Evolutionary conservation across 2,329 filamentous ascomycete genomes (phyloP).

Genomic region (Sclerotinia sclerotiorum): DNA sequence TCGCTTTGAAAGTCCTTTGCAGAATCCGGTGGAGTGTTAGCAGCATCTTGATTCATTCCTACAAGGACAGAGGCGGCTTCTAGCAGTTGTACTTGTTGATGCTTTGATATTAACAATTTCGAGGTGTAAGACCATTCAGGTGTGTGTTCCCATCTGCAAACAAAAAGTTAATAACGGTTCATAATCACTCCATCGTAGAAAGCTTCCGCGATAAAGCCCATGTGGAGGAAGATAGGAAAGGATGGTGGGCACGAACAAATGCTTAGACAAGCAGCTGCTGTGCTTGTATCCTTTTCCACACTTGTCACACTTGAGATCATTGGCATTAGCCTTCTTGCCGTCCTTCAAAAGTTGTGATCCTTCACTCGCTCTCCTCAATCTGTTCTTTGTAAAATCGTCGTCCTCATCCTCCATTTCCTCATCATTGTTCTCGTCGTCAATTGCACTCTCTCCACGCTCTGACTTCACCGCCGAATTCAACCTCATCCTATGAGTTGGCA

Average conservation of each 20-base stretch:
- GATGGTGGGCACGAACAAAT: slow-evolving; percentile 87
- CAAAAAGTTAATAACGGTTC: slow-evolving; percentile 41
- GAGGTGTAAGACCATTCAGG: slow-evolving; percentile 97
- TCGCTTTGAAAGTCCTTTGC: slow-evolving; percentile 69
- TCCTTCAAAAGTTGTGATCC: slow-evolving; percentile 81
- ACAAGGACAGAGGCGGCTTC: slow-evolving; percentile 96
- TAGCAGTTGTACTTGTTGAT: slow-evolving; percentile 96
- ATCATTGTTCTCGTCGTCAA: slow-evolving; percentile 66
- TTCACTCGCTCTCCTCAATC: slow-evolving; percentile 71
- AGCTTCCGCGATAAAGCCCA: slow-evolving; percentile 45
- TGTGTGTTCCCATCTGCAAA: slow-evolving; percentile 94
- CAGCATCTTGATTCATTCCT: slow-evolving; percentile 71
- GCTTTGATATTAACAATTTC: slow-evolving; percentile 97
- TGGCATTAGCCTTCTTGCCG: slow-evolving; percentile 72
- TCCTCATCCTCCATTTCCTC: slow-evolving; percentile 56
- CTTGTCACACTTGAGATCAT: slow-evolving; percentile 92
- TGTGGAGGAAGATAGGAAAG: slow-evolving; percentile 40
- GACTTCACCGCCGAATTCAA: slow-evolving; percentile 51
- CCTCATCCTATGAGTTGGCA: slow-evolving; percentile 56
- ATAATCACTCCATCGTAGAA: slow-evolving; percentile 38
- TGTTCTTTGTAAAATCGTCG: slow-evolving; percentile 46
- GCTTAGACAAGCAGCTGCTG: slow-evolving; percentile 99
- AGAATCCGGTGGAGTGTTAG: slow-evolving; percentile 61
- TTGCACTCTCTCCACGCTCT: slow-evolving; percentile 58
- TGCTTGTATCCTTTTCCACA: slow-evolving; percentile 99